These are phyloP conservation scores for Aureobasidium sp. DNA, from an alignment of 2,329 filamentous ascomycete genomes.

Conservation along the genomic window DNA sequence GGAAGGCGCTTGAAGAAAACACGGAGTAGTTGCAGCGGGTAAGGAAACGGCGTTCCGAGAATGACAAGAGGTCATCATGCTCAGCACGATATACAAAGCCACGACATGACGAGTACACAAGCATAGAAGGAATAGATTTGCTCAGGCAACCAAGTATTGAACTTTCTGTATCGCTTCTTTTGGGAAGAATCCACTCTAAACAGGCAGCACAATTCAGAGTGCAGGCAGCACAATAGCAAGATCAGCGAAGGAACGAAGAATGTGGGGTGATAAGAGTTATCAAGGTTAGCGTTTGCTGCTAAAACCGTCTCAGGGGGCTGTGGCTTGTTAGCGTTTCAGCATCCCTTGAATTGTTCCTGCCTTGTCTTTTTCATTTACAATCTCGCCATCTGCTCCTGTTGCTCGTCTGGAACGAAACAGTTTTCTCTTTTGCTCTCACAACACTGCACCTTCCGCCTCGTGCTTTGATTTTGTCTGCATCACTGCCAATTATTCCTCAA, in stretches of 20 bases:
- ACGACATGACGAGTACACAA: slow-evolving; percentile 7
- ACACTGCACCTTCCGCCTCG: neutral
- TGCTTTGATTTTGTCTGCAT: neutral
- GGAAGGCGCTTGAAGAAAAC: neutral
- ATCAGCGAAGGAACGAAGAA: neutral
- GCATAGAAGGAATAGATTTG: neutral
- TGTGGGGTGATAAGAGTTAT: neutral
- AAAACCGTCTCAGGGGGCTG: slow-evolving; percentile 2
- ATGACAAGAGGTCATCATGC: slow-evolving; percentile 3
- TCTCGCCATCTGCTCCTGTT: slow-evolving; percentile 11
- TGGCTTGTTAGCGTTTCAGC: slow-evolving; percentile 8
- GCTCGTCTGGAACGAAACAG: slow-evolving; percentile 5
- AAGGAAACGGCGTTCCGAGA: neutral
- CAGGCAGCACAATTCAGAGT: neutral
- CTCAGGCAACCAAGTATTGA: neutral
- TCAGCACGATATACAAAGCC: slow-evolving; percentile 1
- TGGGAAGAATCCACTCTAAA: too few relatives aligned
- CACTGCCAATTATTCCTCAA: neutral
- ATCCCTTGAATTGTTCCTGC: neutral
- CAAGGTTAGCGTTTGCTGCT: neutral
- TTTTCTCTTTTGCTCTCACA: neutral
- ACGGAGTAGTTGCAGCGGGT: neutral
- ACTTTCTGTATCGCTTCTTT: too few relatives aligned
- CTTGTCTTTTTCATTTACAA: slow-evolving; percentile 3
- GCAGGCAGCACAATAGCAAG: neutral